These are phyloP conservation scores for Candida nitratophila DNA, from an alignment of 805 yeast genomes.

Conservation along the genomic window DNA sequence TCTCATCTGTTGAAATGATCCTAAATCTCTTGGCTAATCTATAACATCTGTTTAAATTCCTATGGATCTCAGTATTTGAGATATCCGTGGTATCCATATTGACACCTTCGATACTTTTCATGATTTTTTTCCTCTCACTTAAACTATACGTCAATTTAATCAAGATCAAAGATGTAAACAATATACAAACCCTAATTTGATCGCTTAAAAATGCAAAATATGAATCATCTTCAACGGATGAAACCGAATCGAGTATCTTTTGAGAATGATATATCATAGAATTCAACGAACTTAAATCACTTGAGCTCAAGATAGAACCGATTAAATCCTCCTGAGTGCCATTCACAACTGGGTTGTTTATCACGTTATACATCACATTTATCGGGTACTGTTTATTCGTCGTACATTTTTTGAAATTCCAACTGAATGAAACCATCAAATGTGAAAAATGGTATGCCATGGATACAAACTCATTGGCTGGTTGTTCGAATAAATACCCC, in stretches of 20 bases:
- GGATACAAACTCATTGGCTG: slow-evolving; percentile 68
- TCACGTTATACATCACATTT: not conserved
- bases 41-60: slow-evolving; percentile 7
- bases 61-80: slow-evolving; percentile 6
- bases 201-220: slow-evolving; percentile 68
- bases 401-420: slow-evolving; percentile 14
- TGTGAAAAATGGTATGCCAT: slow-evolving; percentile 59
- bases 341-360: not conserved
- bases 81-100: slow-evolving; percentile 6
- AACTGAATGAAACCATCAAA: slow-evolving; percentile 39
- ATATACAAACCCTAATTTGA: slow-evolving; percentile 52
- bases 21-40: slow-evolving; percentile 7
- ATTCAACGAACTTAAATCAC: slow-evolving; percentile 17
- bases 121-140: slow-evolving; percentile 1
- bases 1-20: slow-evolving; percentile 8
- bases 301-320: slow-evolving; percentile 1
- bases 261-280: slow-evolving; percentile 35
- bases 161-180: slow-evolving; percentile 33
- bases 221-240: slow-evolving; percentile 34
- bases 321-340: not conserved
- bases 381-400: not conserved
- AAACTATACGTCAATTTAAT: slow-evolving; percentile 17
- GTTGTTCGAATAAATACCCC: slow-evolving; percentile 62
- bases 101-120: not conserved
- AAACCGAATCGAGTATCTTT: slow-evolving; percentile 33